Evolutionary conservation across 352 stramenopile species (phyloP).

Genomic region (Phytophthora podocarpi): DNA sequence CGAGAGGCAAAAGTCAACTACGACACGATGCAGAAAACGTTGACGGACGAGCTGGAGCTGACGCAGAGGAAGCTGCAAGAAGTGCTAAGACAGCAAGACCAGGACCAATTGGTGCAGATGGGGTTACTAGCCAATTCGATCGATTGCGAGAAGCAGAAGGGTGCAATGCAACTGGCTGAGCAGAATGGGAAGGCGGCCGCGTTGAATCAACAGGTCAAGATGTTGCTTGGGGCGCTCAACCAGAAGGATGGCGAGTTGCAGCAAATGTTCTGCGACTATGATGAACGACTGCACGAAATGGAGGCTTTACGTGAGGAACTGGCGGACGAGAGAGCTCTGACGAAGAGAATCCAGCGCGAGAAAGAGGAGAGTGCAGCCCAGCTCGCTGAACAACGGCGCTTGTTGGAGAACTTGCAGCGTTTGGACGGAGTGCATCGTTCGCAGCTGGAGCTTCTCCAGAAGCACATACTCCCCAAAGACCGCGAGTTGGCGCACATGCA

Average conservation of each 20-base stretch:
- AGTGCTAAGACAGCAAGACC: constrained; percentile 57
- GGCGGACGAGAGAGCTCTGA: constrained; percentile 35
- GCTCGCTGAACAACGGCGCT: constrained; percentile 44
- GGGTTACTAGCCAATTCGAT: constrained; percentile 49
- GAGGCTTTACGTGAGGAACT: constrained; percentile 41
- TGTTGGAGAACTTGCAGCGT: constrained; percentile 60
- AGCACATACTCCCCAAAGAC: constrained; percentile 74
- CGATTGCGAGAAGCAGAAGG: constrained; percentile 50
- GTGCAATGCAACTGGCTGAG: constrained; percentile 41
- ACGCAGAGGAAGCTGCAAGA: constrained; percentile 51
- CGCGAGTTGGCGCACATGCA: constrained; percentile 69
- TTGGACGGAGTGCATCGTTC: constrained; percentile 77
- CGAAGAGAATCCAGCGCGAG: constrained; percentile 39
- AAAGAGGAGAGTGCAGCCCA: constrained; percentile 42
- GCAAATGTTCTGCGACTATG: constrained; percentile 34
- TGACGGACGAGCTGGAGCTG: constrained; percentile 42
- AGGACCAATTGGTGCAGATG: constrained; percentile 73
- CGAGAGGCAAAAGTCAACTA: constrained; percentile 13
- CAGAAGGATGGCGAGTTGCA: constrained; percentile 66
- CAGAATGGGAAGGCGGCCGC: constrained; percentile 60
- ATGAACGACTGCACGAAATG: constrained; percentile 37
- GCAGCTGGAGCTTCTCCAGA: constrained; percentile 74
- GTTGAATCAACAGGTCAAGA: constrained; percentile 72
- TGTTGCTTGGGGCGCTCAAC: constrained; percentile 62
- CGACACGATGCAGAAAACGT: constrained; percentile 13